These are phyloP conservation scores for Chalciporus sp. DNA, from an alignment of 1,284 basidiomycete species.

Conservation along the genomic window DNA sequence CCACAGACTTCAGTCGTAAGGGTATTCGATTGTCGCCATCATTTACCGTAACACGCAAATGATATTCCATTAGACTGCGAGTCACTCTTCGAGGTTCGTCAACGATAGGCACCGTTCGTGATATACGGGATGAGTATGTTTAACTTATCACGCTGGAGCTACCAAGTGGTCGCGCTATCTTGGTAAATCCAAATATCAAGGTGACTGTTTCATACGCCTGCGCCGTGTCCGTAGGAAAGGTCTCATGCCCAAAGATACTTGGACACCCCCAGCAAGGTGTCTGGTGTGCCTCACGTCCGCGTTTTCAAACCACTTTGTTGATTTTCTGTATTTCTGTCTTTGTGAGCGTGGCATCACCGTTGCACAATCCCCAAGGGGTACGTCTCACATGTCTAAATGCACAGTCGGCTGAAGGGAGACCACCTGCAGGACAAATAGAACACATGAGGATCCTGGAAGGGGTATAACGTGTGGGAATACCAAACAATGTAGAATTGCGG, in stretches of 20 bases:
- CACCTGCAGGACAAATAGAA: not conserved
- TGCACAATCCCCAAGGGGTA: constrained; percentile 28
- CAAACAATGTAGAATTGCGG: constrained; percentile 66
- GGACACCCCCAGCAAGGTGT: constrained; percentile 10
- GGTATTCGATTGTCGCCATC: not conserved
- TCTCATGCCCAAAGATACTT: constrained; percentile 23
- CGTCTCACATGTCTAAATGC: constrained; percentile 16
- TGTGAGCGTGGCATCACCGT: constrained; percentile 22
- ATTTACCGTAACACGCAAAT: not conserved
- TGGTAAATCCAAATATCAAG: not conserved
- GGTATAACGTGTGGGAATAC: constrained; percentile 35
- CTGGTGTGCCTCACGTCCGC: constrained; percentile 21
- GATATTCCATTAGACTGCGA: not conserved
- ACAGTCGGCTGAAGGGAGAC: constrained; percentile 1
- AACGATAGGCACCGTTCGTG: not conserved
- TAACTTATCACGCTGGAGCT: no score
- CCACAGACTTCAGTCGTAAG: not conserved
- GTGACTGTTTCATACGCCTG: not conserved
- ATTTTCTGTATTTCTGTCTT: constrained; percentile 25
- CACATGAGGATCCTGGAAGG: constrained; percentile 33
- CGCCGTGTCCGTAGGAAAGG: not conserved
- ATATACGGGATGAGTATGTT: not conserved
- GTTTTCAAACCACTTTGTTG: constrained; percentile 10
- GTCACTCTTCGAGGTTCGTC: not conserved
- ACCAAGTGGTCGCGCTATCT: not conserved